Evolutionary conservation across 1,139 yeast species (phyloP).

Genomic region (Geotrichum australiense): DNA sequence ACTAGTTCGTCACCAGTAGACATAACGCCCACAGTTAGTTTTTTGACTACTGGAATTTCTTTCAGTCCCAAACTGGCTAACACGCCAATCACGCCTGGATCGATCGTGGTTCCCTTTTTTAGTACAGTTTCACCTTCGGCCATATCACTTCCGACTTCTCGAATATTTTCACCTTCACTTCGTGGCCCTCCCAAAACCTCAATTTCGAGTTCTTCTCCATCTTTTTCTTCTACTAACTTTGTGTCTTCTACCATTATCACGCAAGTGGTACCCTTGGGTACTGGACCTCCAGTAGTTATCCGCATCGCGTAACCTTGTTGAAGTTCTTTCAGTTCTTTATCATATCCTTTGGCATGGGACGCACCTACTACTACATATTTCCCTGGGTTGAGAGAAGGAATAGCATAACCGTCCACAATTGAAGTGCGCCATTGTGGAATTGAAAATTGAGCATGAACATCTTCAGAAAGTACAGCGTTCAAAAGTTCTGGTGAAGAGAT

Average conservation of each 20-base stretch:
- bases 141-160: conserved; percentile 43
- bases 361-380: conserved; percentile 36
- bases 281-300: conserved; percentile 49
- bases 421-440: conserved; percentile 46
- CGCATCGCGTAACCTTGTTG: conserved; percentile 36
- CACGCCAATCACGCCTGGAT: conserved; percentile 45
- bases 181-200: conserved; percentile 33
- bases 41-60: conserved; percentile 34
- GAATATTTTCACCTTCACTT: conserved; percentile 38
- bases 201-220: conserved; percentile 37
- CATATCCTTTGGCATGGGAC: conserved; percentile 39
- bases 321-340: conserved; percentile 18
- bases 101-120: conserved; percentile 33
- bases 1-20: conserved; percentile 47
- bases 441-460: conserved; percentile 34
- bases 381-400: conserved; percentile 40
- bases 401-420: conserved; percentile 50
- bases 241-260: conserved; percentile 51
- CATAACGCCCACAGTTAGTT: conserved; percentile 41
- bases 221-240: conserved; percentile 30
- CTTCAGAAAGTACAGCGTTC: conserved; percentile 39
- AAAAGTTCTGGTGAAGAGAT: conserved; percentile 23
- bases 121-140: conserved; percentile 35
- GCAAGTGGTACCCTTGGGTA: conserved; percentile 45
- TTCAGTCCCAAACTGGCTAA: conserved; percentile 41